These are phyloP conservation scores for Schizosaccharomyces cryophilus DNA, from an alignment of 805 yeast genomes.

Conservation along the genomic window DNA sequence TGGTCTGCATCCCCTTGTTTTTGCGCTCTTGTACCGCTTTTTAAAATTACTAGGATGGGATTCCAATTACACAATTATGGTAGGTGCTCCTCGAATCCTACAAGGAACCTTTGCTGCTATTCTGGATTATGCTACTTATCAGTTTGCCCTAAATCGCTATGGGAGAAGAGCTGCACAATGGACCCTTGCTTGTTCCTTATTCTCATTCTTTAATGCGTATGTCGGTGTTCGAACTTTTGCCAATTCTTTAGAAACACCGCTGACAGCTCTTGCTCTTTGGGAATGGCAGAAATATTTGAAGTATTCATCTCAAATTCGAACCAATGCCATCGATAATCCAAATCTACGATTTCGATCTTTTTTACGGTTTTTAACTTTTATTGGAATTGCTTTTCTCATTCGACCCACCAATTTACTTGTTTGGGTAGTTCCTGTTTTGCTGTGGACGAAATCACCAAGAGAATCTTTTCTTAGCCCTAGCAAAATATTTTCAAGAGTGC, in stretches of 20 bases:
- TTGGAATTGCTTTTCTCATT: slow-evolving; percentile 19
- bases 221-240: slow-evolving; percentile 62
- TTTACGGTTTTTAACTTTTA: slow-evolving; percentile 17
- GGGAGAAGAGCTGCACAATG: slow-evolving; percentile 19
- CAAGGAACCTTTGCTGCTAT: slow-evolving; percentile 47
- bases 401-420: slow-evolving; percentile 66
- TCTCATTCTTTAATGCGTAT: slow-evolving; percentile 63
- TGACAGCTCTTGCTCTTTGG: slow-evolving; percentile 37
- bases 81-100: slow-evolving; percentile 32
- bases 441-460: slow-evolving; percentile 10
- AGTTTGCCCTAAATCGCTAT: slow-evolving; percentile 11
- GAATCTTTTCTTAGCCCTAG: background rate
- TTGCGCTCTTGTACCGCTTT: slow-evolving; percentile 22
- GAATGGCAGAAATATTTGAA: background rate
- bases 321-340: slow-evolving; percentile 40
- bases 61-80: slow-evolving; percentile 5
- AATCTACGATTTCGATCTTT: background rate
- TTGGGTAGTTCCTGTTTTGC: slow-evolving; percentile 42
- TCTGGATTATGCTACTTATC: slow-evolving; percentile 26
- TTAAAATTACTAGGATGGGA: slow-evolving; percentile 15
- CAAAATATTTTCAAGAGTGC: background rate
- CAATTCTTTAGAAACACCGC: slow-evolving; percentile 51
- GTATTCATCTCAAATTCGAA: slow-evolving; percentile 8
- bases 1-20: slow-evolving; percentile 54
- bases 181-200: slow-evolving; percentile 24